Base-by-base conservation (phyloP, 1,284 basidiomycete genomes). In the Waitea zeae region DNA sequence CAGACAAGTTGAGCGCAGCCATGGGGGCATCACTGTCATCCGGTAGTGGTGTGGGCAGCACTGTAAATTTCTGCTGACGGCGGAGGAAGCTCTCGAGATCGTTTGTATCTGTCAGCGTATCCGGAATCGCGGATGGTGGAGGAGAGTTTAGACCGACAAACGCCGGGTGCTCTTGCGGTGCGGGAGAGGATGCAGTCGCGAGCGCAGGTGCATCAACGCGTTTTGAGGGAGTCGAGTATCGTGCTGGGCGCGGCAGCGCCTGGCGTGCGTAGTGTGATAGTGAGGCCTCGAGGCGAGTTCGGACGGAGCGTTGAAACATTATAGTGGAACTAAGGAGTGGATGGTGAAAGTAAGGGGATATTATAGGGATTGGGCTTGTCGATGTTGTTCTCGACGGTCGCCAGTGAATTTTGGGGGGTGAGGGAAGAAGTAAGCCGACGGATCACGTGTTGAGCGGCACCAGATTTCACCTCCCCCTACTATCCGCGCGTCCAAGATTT, bases 1-100 rank as follows among this genome's bases (percentile, higher is more conserved):
- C 66, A 7, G 64, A 60, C 55, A 78, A 74, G 62, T 76, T 70
- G 44, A 69, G 44, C 48, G 72, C 58, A 50, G 66, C 59, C 11
- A 56, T 39, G 2, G 50, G 9, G 3, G 58, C 53, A 5, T 49
- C 36, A 32, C 48, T 44, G 43, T 65, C 64, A 17, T 47, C 48
- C 0, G 77, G 73, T 1, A 71, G 57, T 2, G 76, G 76, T 0
- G 73, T 58, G 0, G 78, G 77, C 2, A 81, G 52, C 12, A 80
- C 54, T 1, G 74, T 73, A 47, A 68, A 69, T 0, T 61, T 49
- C 2, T 53, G 36, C 1, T 51, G 53, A 13, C 61, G 61, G 17
- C 56, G 50, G 12, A 81, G 56, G 45, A 76, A 77, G 30, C 49
- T 45, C 5, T 55, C 51, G 56, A 65, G 57, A 18, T 58, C 55